These are phyloP conservation scores for Lentinus polychrous DNA, from an alignment of 1,284 basidiomycete genomes.

Conservation along the genomic window DNA sequence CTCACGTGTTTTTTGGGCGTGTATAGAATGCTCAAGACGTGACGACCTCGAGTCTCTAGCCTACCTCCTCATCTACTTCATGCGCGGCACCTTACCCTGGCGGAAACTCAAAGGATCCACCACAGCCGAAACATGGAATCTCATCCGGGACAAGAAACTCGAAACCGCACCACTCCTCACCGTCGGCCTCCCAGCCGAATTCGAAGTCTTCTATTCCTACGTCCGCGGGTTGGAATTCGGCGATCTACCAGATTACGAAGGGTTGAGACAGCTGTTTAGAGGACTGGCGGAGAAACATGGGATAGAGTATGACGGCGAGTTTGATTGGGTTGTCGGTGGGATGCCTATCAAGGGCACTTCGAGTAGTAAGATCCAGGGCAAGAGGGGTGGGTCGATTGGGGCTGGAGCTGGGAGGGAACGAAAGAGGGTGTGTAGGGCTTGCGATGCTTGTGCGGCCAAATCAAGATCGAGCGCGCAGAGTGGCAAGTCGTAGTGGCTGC, in stretches of 20 bases:
- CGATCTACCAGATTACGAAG: constrained; percentile 87
- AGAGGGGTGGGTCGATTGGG: constrained; percentile 1
- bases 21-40: constrained; percentile 73
- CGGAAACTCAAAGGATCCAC: constrained; percentile 74
- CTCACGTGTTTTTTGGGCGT: constrained; percentile 3
- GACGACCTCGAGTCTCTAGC: constrained; percentile 91
- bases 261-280: constrained; percentile 75
- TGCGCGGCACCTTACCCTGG: constrained; percentile 88
- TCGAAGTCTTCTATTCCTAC: constrained; percentile 83
- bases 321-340: constrained; percentile 23
- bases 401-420: neutral
- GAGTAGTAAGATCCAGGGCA: neutral
- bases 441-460: constrained; percentile 3
- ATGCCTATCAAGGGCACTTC: neutral
- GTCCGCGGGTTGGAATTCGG: constrained; percentile 83
- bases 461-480: neutral
- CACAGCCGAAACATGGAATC: constrained; percentile 76
- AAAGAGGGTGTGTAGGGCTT: constrained; percentile 5
- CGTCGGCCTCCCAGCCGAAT: constrained; percentile 81
- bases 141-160: constrained; percentile 65
- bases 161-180: constrained; percentile 63
- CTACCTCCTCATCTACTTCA: constrained; percentile 91
- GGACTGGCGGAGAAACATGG: constrained; percentile 32
- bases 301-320: constrained; percentile 25
- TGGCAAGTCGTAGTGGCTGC: neutral